Evolutionary conservation across 2,329 filamentous ascomycete genomes (phyloP), one percentile per base, ranked within the genome.

Genomic region (Endoconidiophora laricicola): DNA sequence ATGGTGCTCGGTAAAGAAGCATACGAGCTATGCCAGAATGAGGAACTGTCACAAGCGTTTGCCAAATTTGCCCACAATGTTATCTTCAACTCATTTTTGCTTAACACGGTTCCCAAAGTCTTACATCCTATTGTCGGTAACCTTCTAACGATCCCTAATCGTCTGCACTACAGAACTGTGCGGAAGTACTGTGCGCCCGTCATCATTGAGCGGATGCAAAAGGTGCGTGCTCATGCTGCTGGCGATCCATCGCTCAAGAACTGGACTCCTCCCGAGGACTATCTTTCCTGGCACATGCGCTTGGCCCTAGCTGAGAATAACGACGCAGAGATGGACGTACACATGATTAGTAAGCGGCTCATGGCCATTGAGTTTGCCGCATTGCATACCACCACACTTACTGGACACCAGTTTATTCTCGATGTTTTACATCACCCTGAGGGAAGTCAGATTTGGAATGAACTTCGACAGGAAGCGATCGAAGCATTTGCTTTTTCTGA

Each of bases 331-430:
- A 63, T 74, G 20, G 60, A 69, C 22, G 66, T 73, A 0, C 57
- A 62, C 2, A 64, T 66, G 40, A 67, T 79, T 14, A 70, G 72
- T 2, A 67, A 70, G 54, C 65, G 71, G 12, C 59, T 78, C 4
- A 61, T 79, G 36, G 71, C 73, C 0, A 62, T 79, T 41, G 70
- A 77, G 57, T 77, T 78, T 53, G 74, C 73, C 2, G 69, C 73
- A 16, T 74, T 77, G 23, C 74, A 78, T 59, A 78, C 74, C 1
- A 76, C 74, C 0, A 66, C 69, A 5, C 56, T 76, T 10, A 75
- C 73, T 0, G 66, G 68, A 2, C 68, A 70, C 43, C 66, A 66
- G 33, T 61, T 67, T 29, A 56, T 74, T 47, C 57, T 74, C 7
- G 71, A 75, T 52, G 57, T 75, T 5, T 58, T 73, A 36, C 59